These are phyloP conservation scores for Coleophoma eucalyptorum DNA, from an alignment of 2,329 filamentous ascomycete species.

Conservation along the genomic window DNA sequence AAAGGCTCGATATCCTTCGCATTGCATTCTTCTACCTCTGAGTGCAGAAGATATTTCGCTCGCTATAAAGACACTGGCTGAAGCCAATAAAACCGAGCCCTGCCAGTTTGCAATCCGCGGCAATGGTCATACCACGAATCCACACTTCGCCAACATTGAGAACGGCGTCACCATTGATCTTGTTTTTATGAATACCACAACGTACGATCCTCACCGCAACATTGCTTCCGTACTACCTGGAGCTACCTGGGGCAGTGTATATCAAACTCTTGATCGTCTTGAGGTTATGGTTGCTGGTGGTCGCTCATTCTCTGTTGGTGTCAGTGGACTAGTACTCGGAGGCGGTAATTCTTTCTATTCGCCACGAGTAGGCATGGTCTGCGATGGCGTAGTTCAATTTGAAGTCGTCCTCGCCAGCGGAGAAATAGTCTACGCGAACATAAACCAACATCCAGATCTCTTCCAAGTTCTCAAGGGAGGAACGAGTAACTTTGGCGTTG, in stretches of 20 bases:
- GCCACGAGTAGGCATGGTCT: constrained; percentile 39
- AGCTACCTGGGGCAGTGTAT: not conserved
- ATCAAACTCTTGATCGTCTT: not conserved
- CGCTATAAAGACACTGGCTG: too few relatives aligned
- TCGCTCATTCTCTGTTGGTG: not conserved
- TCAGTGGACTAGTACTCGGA: not conserved
- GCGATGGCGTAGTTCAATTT: constrained; percentile 42
- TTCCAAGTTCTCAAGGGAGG: constrained; percentile 51
- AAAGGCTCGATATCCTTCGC: too few relatives aligned
- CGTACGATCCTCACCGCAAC: not conserved
- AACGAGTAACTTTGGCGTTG: constrained; percentile 51
- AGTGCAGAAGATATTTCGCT: too few relatives aligned
- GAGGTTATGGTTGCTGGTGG: not conserved
- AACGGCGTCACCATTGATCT: not conserved
- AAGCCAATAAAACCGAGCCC: too few relatives aligned
- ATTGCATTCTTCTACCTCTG: too few relatives aligned
- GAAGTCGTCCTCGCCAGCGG: constrained; percentile 49
- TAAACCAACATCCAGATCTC: constrained; percentile 39
- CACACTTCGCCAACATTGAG: not conserved
- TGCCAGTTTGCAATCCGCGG: not conserved
- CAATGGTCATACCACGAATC: not conserved
- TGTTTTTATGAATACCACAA: not conserved
- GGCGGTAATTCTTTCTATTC: constrained; percentile 36
- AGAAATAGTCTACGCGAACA: constrained; percentile 40
- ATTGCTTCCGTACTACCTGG: not conserved